Evolutionary conservation across 2,329 filamentous ascomycete species (phyloP).

Genomic region (Fusarium penzigii): DNA sequence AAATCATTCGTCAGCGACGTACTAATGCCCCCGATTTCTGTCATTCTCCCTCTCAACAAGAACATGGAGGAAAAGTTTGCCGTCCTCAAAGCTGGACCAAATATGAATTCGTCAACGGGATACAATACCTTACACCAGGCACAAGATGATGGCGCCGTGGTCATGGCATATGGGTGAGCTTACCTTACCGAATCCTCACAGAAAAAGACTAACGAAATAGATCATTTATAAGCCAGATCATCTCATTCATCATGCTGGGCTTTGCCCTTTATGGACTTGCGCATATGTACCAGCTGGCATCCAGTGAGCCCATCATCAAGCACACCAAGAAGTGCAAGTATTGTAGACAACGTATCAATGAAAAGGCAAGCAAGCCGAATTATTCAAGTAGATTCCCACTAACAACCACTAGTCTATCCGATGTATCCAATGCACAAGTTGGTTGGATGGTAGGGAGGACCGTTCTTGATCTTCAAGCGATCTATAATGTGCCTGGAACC

Average conservation of each 20-base stretch:
- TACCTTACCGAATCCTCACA: neutral
- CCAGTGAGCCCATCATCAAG: constrained; percentile 70
- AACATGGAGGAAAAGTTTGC: constrained; percentile 77
- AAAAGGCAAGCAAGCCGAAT: constrained; percentile 50
- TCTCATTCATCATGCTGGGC: constrained; percentile 68
- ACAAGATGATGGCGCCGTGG: constrained; percentile 68
- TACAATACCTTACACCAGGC: constrained; percentile 74
- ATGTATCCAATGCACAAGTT: constrained; percentile 53
- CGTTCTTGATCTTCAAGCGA: neutral
- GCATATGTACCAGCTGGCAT: constrained; percentile 60
- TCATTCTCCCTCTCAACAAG: constrained; percentile 67
- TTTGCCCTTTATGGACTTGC: constrained; percentile 66
- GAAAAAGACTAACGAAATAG: constrained; percentile 31
- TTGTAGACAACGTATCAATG: constrained; percentile 63
- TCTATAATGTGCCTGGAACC: neutral
- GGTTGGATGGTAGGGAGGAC: constrained; percentile 53
- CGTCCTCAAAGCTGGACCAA: constrained; percentile 59
- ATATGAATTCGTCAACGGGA: constrained; percentile 50
- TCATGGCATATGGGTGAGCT: constrained; percentile 68
- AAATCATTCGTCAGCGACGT: constrained; percentile 73
- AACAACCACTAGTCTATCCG: constrained; percentile 38
- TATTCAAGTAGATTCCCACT: neutral
- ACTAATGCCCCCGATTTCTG: constrained; percentile 67
- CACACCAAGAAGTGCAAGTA: constrained; percentile 68
- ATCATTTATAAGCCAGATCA: constrained; percentile 61